phyloP scores from a whole-genome alignment of 2,329 filamentous ascomycete species.

The Boeremia exigua region DNA sequence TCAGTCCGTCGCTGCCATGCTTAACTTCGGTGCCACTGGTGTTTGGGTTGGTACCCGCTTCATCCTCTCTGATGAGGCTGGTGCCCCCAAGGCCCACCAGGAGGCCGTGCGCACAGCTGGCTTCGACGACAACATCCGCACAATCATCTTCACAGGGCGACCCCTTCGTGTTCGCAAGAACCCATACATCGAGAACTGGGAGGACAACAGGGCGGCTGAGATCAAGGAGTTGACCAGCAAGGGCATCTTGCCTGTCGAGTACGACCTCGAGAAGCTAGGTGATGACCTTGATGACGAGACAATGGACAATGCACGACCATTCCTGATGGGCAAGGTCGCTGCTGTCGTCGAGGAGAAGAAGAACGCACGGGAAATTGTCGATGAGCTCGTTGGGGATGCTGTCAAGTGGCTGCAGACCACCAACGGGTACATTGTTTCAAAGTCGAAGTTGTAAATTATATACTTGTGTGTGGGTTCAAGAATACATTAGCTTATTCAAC shows the following conservation, averaged over 20 bases:
- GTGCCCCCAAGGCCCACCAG: constrained; percentile 91
- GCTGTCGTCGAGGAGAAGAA: constrained; percentile 94
- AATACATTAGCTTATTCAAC: not conserved
- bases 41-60: constrained; percentile 99
- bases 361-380: constrained; percentile 87
- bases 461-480: not conserved
- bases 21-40: constrained; percentile 89
- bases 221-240: constrained; percentile 90
- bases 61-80: constrained; percentile 91
- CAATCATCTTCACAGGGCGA: constrained; percentile 97
- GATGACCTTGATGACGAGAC: constrained; percentile 75
- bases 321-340: constrained; percentile 95
- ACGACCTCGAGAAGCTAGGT: constrained; percentile 85
- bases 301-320: constrained; percentile 89
- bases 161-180: constrained; percentile 94
- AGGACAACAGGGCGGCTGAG: constrained; percentile 85
- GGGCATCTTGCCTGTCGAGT: constrained; percentile 91
- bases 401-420: constrained; percentile 72
- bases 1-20: constrained; percentile 82
- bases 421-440: constrained; percentile 62
- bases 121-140: constrained; percentile 95
- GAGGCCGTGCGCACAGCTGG: constrained; percentile 90
- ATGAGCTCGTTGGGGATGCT: constrained; percentile 89
- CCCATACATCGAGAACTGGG: constrained; percentile 94
- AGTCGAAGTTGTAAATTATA: constrained; percentile 41